Percentiles rank a stretch among this genome's conserved stretches.
These are phyloP conservation scores for Simplicillium sp. DNA, from an alignment of 2,329 filamentous ascomycete species.

Conservation along the genomic window DNA sequence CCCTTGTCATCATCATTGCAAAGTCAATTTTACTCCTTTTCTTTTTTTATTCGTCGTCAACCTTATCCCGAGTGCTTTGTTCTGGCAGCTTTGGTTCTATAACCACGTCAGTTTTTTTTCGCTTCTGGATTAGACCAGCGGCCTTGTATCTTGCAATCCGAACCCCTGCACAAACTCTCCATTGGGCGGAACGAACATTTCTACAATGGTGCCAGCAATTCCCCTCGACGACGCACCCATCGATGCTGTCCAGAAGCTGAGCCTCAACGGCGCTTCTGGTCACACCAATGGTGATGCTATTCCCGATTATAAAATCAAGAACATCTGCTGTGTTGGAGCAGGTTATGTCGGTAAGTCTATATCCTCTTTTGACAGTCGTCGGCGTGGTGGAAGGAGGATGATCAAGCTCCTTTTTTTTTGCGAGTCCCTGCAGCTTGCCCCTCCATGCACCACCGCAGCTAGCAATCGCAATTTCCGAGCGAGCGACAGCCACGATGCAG, in stretches of 20 bases:
- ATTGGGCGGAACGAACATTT: not conserved
- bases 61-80: no score
- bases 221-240: conserved; percentile 11
- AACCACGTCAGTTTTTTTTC: no score
- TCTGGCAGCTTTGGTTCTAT: no score
- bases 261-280: conserved; percentile 21
- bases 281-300: conserved; percentile 18
- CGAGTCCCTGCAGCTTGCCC: not conserved
- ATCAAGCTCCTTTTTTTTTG: no score
- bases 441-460: not conserved
- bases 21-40: no score
- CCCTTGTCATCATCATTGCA: no score
- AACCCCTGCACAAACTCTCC: no score
- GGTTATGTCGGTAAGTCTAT: conserved; percentile 62
- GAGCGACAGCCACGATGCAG: conserved; percentile 1
- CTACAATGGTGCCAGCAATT: conserved; percentile 11
- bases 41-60: no score
- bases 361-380: not conserved
- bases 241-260: conserved; percentile 20
- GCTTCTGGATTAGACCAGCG: no score
- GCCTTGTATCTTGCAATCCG: no score
- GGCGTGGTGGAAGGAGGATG: no score
- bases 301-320: conserved; percentile 31
- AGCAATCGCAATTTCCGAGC: conserved; percentile 2
- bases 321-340: conserved; percentile 66